Conservation (phyloP, 257 asterid genomes). For the Vinca minor region DNA sequence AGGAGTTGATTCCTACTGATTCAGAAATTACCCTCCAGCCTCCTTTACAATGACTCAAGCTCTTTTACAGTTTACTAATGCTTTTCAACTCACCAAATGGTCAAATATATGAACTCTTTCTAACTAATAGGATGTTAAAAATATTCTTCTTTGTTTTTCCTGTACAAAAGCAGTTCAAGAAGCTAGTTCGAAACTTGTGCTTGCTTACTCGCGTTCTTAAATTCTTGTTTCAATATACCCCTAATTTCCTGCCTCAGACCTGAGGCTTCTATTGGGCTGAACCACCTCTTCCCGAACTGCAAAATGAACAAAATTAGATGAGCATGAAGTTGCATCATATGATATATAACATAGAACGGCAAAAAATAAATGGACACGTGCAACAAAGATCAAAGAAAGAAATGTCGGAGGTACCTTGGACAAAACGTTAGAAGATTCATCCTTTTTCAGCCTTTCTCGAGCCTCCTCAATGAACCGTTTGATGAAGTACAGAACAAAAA, state of each 20-base stretch:
- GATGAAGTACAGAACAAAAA: conserved; percentile 79
- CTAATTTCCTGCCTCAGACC: conserved; percentile 45
- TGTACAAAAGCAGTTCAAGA: conserved; percentile 9
- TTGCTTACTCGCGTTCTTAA: conserved; percentile 31
- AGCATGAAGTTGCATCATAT: not conserved
- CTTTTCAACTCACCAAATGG: not conserved
- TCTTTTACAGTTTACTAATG: not conserved
- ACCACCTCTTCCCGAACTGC: conserved; percentile 89
- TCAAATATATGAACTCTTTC: not conserved
- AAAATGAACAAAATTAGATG: conserved; percentile 16
- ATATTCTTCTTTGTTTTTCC: not conserved
- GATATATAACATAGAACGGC: not conserved
- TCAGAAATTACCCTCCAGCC: not conserved
- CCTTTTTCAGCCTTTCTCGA: conserved; percentile 53
- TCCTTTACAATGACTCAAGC: not conserved
- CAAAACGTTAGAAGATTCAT: conserved; percentile 22
- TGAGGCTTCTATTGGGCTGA: conserved; percentile 73
- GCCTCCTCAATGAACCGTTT: conserved; percentile 69
- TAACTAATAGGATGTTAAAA: not conserved
- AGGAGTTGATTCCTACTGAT: not conserved
- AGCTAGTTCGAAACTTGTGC: conserved; percentile 12
- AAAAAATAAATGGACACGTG: not conserved
- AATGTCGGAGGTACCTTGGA: not conserved
- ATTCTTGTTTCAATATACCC: conserved; percentile 39
- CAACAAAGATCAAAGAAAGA: not conserved